A percentile compares a stretch with the other conserved stretches of the same genome.
Conservation (phyloP, 257 asterid species). For the Penstemon barbatus region DNA sequence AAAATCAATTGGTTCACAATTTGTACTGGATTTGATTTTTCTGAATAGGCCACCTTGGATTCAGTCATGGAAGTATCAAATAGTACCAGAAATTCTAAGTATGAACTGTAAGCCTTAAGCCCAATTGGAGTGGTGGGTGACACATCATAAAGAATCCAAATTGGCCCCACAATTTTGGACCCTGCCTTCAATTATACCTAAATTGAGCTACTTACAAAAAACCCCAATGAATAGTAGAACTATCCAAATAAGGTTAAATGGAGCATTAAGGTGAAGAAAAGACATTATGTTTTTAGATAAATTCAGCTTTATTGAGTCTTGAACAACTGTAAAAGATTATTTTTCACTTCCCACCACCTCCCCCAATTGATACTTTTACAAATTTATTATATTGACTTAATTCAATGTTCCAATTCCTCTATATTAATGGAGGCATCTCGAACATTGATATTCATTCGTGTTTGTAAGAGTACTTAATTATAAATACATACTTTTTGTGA, state of each 20-base stretch:
- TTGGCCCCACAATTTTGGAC: slow-evolving; percentile 29
- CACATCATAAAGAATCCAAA: slow-evolving; percentile 36
- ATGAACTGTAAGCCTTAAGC: slow-evolving; percentile 36
- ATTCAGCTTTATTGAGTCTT: slow-evolving; percentile 21
- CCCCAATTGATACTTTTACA: neutral
- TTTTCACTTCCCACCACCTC: neutral
- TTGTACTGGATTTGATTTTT: slow-evolving; percentile 21
- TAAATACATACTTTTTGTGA: neutral
- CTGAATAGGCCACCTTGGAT: slow-evolving; percentile 2
- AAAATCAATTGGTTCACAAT: slow-evolving; percentile 9
- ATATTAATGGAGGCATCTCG: slow-evolving; percentile 29
- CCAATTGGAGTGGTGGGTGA: slow-evolving; percentile 40
- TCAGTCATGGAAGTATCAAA: slow-evolving; percentile 29
- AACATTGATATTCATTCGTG: slow-evolving; percentile 9
- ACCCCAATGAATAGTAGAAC: slow-evolving; percentile 12
- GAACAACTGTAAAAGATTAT: slow-evolving; percentile 42
- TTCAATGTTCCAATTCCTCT: slow-evolving; percentile 28
- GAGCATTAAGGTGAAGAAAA: slow-evolving; percentile 26
- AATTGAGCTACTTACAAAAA: neutral
- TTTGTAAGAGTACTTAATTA: neutral
- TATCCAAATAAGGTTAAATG: slow-evolving; percentile 38
- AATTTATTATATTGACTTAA: neutral
- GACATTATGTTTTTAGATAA: neutral
- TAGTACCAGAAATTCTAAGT: slow-evolving; percentile 30
- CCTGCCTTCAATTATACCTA: neutral